Evolutionary conservation across 2,329 filamentous ascomycete species (phyloP), one percentile per base, ranked within the genome.

Genomic region (Fusarium sp.): DNA sequence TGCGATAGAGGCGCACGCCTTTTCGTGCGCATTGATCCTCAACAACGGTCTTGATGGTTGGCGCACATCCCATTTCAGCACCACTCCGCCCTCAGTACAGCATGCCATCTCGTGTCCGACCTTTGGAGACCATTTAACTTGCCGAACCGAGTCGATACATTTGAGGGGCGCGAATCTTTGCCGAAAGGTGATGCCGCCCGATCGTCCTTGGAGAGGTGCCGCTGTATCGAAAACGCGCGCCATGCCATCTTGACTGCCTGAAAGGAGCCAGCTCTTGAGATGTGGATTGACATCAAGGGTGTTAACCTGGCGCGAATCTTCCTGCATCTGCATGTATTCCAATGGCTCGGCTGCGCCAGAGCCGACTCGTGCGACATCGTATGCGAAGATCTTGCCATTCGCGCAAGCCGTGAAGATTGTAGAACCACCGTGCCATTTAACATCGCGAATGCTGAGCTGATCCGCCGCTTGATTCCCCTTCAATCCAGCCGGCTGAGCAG

Each of bases 51-150:
- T 84, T 22, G 80, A 81, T 11, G 86, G 75, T 75, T 89, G 89
- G 12, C 90, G 85, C 9, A 90, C 85, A 79, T 92, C 90, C 89
- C 90, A 92, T 76, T 91, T 91, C 72, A 91, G 81, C 18, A 92
- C 84, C 20, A 87, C 85, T 17, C 90, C 90, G 42, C 87, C 86
- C 69, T 92, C 90, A 0, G 90, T 92, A 56, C 87, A 90, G 79
- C 90, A 91, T 26, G 90, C 90, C 81, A 92, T 91, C 67, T 88
- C 84, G 75, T 90, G 86, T 11, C 89, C 90, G 56, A 90, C 86
- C 39, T 84, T 87, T 12, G 90, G 90, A 20, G 89, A 91, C 90
- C 90, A 92, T 73, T 90, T 86, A n/a, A 92, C 88, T 77, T 91
- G 88, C 33, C 89, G 85, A 38, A 92, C 88, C 2, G 83, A 77